Conservation (phyloP, 176 grass and related monocot species). For the Alopecurus myosuroides region DNA sequence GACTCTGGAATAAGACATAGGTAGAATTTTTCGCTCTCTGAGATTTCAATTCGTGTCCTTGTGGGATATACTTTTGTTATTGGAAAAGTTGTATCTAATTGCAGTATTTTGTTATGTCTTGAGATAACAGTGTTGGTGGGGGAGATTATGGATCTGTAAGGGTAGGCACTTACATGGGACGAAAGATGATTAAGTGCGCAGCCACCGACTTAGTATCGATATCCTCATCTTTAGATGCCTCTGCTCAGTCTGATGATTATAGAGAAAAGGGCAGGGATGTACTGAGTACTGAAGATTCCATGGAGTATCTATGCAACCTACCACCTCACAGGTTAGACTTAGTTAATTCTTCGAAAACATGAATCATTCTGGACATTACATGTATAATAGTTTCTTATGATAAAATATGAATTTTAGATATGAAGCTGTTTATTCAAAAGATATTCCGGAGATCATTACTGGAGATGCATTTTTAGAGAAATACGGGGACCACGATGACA, state of each 20-base stretch:
- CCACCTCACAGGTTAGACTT: constrained; percentile 74
- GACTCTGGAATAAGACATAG: constrained; percentile 92
- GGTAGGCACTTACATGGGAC: constrained; percentile 95
- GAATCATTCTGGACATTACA: background rate
- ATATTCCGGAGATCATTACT: constrained; percentile 65
- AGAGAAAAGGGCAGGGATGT: constrained; percentile 52
- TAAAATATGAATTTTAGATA: constrained; percentile 50
- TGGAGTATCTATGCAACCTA: constrained; percentile 86
- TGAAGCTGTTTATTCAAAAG: constrained; percentile 75
- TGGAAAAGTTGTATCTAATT: constrained; percentile 4
- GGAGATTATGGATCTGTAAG: constrained; percentile 96
- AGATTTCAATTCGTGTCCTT: background rate
- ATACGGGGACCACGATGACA: constrained; percentile 73
- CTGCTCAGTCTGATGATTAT: constrained; percentile 38
- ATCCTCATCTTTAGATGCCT: constrained; percentile 30
- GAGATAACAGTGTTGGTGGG: constrained; percentile 69
- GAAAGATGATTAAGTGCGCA: constrained; percentile 84
- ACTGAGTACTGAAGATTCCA: constrained; percentile 67
- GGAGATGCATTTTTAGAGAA: constrained; percentile 76
- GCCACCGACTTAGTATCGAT: constrained; percentile 54
- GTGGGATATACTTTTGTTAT: background rate
- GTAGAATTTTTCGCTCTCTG: constrained; percentile 25
- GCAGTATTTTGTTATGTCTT: constrained; percentile 24
- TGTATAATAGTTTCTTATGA: background rate
- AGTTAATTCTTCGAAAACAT: background rate